phyloP scores from a whole-genome alignment of 352 stramenopile species.

The Pythium utonaiense region DNA sequence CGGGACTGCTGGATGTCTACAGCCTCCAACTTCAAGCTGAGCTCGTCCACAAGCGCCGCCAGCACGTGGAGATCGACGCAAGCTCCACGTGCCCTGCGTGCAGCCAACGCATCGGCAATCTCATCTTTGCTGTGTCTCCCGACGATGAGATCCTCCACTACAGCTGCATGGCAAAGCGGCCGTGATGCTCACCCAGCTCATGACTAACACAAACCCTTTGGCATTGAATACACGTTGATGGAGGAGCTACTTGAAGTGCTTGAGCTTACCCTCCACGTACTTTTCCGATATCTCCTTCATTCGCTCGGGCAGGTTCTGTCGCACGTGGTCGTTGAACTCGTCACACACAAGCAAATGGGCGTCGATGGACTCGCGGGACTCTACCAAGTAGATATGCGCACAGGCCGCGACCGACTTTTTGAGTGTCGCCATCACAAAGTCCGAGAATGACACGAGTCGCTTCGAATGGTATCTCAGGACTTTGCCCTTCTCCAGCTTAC shows the following conservation, averaged over 20 bases:
- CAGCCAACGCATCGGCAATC: background rate
- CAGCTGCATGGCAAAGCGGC: background rate
- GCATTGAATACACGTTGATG: background rate
- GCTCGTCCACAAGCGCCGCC: background rate
- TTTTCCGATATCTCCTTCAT: slow-evolving; percentile 30
- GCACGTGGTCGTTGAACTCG: slow-evolving; percentile 57
- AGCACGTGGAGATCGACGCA: background rate
- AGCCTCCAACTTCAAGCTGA: background rate
- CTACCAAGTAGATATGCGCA: slow-evolving; percentile 62
- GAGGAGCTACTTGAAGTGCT: slow-evolving; percentile 7
- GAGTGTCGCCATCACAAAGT: slow-evolving; percentile 51
- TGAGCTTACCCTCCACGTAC: slow-evolving; percentile 25
- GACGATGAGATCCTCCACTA: background rate
- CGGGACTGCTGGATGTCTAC: background rate
- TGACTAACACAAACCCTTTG: too few species aligned
- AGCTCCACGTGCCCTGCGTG: background rate
- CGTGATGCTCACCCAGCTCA: background rate
- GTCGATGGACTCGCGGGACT: slow-evolving; percentile 60
- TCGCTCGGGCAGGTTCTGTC: slow-evolving; percentile 26
- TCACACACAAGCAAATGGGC: slow-evolving; percentile 67
- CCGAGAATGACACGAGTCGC: slow-evolving; percentile 52
- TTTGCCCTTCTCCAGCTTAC: slow-evolving; percentile 51
- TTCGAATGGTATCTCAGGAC: slow-evolving; percentile 49
- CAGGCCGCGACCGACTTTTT: slow-evolving; percentile 51
- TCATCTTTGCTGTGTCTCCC: background rate